A percentile compares a stretch with the other conserved stretches of the same genome.
Evolutionary conservation across 768 basidiomycete genomes (phyloP).

Genomic region (Terana coerulea): DNA sequence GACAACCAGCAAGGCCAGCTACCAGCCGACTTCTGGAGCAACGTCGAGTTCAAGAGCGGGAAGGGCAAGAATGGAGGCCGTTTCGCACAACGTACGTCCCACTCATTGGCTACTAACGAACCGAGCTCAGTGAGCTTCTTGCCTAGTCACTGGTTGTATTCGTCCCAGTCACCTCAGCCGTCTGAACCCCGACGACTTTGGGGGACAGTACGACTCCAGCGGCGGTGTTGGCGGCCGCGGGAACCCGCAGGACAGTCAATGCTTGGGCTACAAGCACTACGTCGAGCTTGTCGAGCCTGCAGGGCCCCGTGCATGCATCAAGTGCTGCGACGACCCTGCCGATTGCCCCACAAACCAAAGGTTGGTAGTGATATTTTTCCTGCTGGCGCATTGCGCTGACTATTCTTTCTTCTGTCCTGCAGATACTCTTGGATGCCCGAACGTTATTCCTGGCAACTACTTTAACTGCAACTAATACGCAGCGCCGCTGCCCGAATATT

Average conservation of each 20-base stretch:
- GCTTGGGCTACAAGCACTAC: slow-evolving; percentile 56
- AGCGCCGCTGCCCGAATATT: too few species aligned
- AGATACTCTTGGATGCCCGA: slow-evolving; percentile 51
- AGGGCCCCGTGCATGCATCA: slow-evolving; percentile 49
- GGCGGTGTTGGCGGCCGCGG: slow-evolving; percentile 48
- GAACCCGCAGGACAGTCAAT: slow-evolving; percentile 49
- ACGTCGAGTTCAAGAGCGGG: slow-evolving; percentile 43
- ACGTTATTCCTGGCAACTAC: slow-evolving; percentile 51
- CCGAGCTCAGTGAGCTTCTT: not conserved
- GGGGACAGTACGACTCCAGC: slow-evolving; percentile 58
- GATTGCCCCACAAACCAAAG: slow-evolving; percentile 53
- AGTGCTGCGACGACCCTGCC: slow-evolving; percentile 49
- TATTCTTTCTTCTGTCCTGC: too few species aligned
- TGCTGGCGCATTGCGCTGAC: too few species aligned
- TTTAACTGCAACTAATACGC: slow-evolving; percentile 44
- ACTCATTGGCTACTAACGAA: too few species aligned
- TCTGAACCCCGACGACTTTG: slow-evolving; percentile 43
- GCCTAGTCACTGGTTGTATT: slow-evolving; percentile 55
- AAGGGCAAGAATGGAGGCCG: slow-evolving; percentile 35
- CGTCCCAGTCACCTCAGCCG: slow-evolving; percentile 38
- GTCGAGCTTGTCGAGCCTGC: slow-evolving; percentile 55
- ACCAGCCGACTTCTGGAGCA: slow-evolving; percentile 45
- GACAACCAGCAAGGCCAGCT: slow-evolving; percentile 42
- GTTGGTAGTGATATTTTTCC: slow-evolving; percentile 25
- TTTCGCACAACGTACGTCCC: slow-evolving; percentile 42